These are phyloP conservation scores for sorghum (Sorghum bicolor) DNA, from an alignment of 176 grass and related monocot species.

Conservation along the genomic window DNA sequence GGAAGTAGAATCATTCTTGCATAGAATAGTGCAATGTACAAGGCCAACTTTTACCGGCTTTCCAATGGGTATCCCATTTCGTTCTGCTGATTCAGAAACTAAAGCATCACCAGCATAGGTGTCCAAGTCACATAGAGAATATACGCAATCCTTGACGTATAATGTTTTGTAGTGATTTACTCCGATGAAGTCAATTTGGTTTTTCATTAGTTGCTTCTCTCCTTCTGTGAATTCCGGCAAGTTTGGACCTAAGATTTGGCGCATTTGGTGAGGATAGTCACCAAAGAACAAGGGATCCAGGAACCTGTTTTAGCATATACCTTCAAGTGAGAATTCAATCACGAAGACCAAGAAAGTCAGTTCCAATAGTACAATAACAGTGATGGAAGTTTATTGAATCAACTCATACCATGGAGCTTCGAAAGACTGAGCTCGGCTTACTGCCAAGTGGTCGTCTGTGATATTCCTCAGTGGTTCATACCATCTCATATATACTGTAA, in stretches of 20 bases:
- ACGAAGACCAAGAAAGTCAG: background rate
- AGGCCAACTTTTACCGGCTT: constrained; percentile 37
- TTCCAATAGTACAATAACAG: background rate
- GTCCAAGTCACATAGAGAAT: constrained; percentile 35
- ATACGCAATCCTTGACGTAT: constrained; percentile 55
- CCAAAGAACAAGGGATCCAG: constrained; percentile 58
- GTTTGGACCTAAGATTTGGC: constrained; percentile 42
- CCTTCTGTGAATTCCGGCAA: constrained; percentile 50
- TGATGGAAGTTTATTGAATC: background rate
- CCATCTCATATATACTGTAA: constrained; percentile 44
- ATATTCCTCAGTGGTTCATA: constrained; percentile 54
- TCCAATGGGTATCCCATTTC: constrained; percentile 58
- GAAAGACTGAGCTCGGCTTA: constrained; percentile 48
- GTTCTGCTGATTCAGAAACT: constrained; percentile 36
- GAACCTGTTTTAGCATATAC: constrained; percentile 41
- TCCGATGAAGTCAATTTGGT: constrained; percentile 60
- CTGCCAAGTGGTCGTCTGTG: constrained; percentile 44
- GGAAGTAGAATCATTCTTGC: no score
- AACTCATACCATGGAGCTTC: constrained; percentile 46
- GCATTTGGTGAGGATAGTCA: constrained; percentile 59
- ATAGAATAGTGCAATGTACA: background rate
- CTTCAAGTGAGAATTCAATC: background rate
- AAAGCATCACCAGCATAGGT: constrained; percentile 38
- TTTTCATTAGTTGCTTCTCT: constrained; percentile 43
- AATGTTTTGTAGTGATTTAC: constrained; percentile 57